Evolutionary conservation across 1,284 basidiomycete species (phyloP).

Genomic region (Puccinia hordei): DNA sequence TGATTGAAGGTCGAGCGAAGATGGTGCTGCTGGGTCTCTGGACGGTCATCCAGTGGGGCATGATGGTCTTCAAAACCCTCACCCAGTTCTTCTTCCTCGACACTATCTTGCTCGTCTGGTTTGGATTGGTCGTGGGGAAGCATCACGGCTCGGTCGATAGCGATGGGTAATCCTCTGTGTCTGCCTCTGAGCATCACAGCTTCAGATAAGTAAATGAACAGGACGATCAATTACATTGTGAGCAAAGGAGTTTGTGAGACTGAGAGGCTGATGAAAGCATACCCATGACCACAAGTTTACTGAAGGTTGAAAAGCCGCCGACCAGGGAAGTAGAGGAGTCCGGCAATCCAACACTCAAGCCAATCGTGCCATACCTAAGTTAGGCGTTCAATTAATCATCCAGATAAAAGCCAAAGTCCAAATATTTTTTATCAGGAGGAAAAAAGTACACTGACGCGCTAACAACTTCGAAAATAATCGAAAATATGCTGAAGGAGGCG

Average conservation of each 20-base stretch:
- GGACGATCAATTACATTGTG: background rate
- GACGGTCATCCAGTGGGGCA: background rate
- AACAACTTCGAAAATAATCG: slow-evolving; percentile 38
- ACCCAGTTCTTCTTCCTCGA: background rate
- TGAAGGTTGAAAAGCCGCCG: slow-evolving; percentile 75
- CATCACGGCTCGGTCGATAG: slow-evolving; percentile 76
- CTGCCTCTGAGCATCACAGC: slow-evolving; percentile 89
- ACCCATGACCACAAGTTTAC: slow-evolving; percentile 77
- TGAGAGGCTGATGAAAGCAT: slow-evolving; percentile 2
- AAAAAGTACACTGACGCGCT: slow-evolving; percentile 33
- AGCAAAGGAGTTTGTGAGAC: background rate
- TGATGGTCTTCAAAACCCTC: background rate
- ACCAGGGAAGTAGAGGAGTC: slow-evolving; percentile 70
- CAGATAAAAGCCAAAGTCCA: slow-evolving; percentile 62
- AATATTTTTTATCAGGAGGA: background rate
- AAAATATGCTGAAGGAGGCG: slow-evolving; percentile 56
- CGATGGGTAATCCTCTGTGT: slow-evolving; percentile 72
- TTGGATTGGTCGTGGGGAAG: slow-evolving; percentile 57
- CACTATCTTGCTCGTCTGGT: slow-evolving; percentile 54
- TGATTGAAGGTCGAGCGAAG: background rate
- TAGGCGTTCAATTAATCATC: slow-evolving; percentile 66
- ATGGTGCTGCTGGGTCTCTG: background rate
- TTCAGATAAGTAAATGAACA: background rate
- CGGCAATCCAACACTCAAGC: slow-evolving; percentile 75
- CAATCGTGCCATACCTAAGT: slow-evolving; percentile 88